Base-by-base conservation (phyloP, 352 stramenopile species). In the Phytopythium mirpurense region DNA sequence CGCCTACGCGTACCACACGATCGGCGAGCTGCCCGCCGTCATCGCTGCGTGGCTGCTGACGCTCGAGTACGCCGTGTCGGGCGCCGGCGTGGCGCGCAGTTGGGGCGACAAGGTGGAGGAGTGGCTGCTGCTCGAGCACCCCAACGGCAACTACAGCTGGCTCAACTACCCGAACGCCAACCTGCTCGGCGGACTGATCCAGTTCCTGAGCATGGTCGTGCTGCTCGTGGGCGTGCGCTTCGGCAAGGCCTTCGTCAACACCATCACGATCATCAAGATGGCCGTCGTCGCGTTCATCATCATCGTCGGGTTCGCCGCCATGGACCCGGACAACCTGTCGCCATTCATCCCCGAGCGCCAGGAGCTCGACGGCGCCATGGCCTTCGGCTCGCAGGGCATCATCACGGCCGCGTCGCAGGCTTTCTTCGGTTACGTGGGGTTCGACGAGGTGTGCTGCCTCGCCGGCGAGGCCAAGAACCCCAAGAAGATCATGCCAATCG, bases 381-480 rank as follows among this genome's bases (percentile, higher is more conserved):
- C 65, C 1, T 83, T 78, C 50, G 83, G 83, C 19, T 57, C 65
- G 16, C 66, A 78, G 38, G 83, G 83, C 5, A 74, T 97, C 51
- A 70, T 97, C 40, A 77, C 76, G 12, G 90, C 88, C 12, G 74
- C 84, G 11, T 86, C 88, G 18, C 83, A 89, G 37, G 89, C 85
- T 3, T 97, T 97, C 62, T 98, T 98, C 68, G 91, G 91, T 32
- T 97, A 95, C 57, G 63, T 98, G 19, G 94, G 94, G 21, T 98
- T 97, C 62, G 94, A 98, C 67, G 91, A 97, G 57, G 74, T 98
- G 23, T 96, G 86, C 59, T 97, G 88, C 55, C 63, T 97, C 11
- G 83, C 87, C 14, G 82, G 70, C 7, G 83, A 93, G 62, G 59
- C 79, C n/a, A 83, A 87, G 57, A 81, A 93, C 58, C 78, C 82